Percentiles rank a stretch among this genome's conserved stretches.
phyloP scores from a whole-genome alignment of 345 rosid genomes.

The Erysimum cheiranthoides region DNA sequence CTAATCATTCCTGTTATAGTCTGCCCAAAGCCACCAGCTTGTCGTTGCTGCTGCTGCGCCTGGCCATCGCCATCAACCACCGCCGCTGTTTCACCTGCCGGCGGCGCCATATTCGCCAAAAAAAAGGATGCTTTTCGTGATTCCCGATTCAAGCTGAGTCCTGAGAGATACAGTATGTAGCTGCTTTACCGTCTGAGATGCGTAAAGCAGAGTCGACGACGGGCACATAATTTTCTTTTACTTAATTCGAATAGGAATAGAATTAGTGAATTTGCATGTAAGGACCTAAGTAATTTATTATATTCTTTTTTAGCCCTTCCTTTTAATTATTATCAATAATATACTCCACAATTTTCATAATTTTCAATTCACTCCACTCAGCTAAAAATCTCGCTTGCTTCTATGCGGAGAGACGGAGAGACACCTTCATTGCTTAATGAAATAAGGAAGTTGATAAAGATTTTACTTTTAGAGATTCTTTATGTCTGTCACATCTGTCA shows the following conservation, averaged over 20 bases:
- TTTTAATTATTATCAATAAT: background rate
- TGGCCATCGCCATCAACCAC: constrained; percentile 51
- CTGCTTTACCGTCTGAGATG: constrained; percentile 25
- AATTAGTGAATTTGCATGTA: constrained; percentile 6
- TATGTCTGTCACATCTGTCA: constrained; percentile 7
- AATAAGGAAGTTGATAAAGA: background rate
- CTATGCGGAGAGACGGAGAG: constrained; percentile 13
- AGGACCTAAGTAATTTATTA: background rate
- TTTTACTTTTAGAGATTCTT: background rate
- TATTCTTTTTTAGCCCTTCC: background rate
- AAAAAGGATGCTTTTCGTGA: constrained; percentile 23
- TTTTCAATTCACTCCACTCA: background rate
- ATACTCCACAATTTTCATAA: background rate
- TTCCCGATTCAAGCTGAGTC: constrained; percentile 24
- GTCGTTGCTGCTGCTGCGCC: constrained; percentile 56
- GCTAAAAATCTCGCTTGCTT: background rate
- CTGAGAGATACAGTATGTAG: too few relatives aligned
- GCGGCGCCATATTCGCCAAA: constrained; percentile 58
- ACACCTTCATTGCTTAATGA: constrained; percentile 19
- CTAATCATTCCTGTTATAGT: constrained; percentile 75
- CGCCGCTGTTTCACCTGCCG: constrained; percentile 48
- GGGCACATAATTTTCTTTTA: background rate
- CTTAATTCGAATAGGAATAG: constrained; percentile 15
- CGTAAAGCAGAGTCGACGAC: background rate
- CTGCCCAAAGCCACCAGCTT: constrained; percentile 72